These are phyloP conservation scores for Tricholoma saponaceum DNA, from an alignment of 768 basidiomycete genomes.

Conservation along the genomic window DNA sequence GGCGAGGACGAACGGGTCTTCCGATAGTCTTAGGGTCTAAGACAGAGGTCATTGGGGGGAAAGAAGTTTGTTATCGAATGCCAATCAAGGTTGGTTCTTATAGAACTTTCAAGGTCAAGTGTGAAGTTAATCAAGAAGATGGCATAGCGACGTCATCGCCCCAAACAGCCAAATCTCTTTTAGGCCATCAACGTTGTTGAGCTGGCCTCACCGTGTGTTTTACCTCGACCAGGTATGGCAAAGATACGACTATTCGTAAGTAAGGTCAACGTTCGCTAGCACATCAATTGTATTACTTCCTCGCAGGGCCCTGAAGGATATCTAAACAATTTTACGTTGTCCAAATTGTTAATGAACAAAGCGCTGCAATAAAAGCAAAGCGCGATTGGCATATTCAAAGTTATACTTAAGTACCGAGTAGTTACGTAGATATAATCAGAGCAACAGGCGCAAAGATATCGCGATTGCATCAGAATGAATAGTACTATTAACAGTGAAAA, in stretches of 20 bases:
- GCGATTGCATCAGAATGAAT: background rate
- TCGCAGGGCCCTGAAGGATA: no score
- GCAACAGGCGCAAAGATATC: background rate
- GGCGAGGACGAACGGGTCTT: constrained; percentile 51
- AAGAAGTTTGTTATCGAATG: background rate
- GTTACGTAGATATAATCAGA: background rate
- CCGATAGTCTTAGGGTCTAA: constrained; percentile 66
- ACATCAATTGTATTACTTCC: no score
- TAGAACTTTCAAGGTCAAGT: constrained; percentile 1
- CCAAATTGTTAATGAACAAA: background rate
- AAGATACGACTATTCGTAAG: no score
- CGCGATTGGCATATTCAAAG: background rate
- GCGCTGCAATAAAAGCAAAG: background rate
- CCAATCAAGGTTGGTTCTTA: constrained; percentile 4
- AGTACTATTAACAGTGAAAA: constrained; percentile 2
- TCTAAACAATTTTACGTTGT: no score
- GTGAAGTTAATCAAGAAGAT: background rate
- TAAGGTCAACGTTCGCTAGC: no score
- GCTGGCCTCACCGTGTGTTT: no score
- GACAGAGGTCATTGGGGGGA: constrained; percentile 53
- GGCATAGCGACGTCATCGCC: constrained; percentile 7
- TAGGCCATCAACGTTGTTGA: no score
- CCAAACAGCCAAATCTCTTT: background rate
- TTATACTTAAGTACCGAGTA: background rate
- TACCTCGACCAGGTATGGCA: no score